These are phyloP conservation scores for Phlegmacium glaucopus DNA, from an alignment of 768 basidiomycete species.

Conservation along the genomic window DNA sequence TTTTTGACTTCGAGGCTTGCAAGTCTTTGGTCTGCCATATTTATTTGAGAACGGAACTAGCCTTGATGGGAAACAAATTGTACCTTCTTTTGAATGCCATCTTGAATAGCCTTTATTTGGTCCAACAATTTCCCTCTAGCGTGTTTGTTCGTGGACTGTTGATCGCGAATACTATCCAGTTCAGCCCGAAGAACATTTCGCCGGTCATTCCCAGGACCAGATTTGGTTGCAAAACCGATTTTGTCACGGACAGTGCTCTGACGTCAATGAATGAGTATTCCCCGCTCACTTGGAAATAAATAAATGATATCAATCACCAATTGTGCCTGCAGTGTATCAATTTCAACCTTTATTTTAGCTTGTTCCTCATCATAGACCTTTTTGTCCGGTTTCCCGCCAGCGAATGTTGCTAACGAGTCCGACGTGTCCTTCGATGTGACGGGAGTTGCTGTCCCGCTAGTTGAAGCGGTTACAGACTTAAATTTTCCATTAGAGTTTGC, in stretches of 20 bases:
- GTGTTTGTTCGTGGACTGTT: slow-evolving; percentile 76
- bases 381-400: slow-evolving; percentile 78
- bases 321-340: slow-evolving; percentile 77
- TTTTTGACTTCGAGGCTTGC: slow-evolving; percentile 75
- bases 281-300: slow-evolving; percentile 3
- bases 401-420: slow-evolving; percentile 31
- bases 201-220: slow-evolving; percentile 66
- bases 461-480: slow-evolving; percentile 41
- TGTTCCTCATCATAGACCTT: slow-evolving; percentile 82
- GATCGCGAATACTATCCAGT: slow-evolving; percentile 71
- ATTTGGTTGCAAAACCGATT: slow-evolving; percentile 59
- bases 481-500: slow-evolving; percentile 37
- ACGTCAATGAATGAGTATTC: slow-evolving; percentile 9
- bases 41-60: slow-evolving; percentile 7
- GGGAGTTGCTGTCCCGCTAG: slow-evolving; percentile 48
- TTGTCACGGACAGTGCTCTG: slow-evolving; percentile 75
- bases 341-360: slow-evolving; percentile 75
- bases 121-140: slow-evolving; percentile 70
- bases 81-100: slow-evolving; percentile 81
- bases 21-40: slow-evolving; percentile 74
- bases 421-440: slow-evolving; percentile 44
- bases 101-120: slow-evolving; percentile 77
- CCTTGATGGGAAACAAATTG: not conserved
- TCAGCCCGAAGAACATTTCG: slow-evolving; percentile 72
- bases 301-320: slow-evolving; percentile 53